Conservation (phyloP, 129 eudicot species). For the Flaveria trinervia region DNA sequence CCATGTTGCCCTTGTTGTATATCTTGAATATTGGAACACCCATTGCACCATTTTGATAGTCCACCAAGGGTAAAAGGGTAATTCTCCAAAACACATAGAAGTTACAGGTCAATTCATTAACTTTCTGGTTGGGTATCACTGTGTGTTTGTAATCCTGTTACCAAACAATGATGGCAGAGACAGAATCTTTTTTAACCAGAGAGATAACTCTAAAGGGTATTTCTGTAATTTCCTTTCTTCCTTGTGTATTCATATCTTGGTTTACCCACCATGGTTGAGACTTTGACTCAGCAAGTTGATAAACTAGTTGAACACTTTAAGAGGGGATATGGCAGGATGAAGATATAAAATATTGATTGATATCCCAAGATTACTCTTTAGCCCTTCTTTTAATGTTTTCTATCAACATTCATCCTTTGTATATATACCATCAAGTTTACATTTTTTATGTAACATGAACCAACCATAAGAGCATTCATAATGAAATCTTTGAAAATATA, state of each 20-base stretch:
- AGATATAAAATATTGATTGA: no score
- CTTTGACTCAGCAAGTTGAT: background rate
- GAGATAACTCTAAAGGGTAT: background rate
- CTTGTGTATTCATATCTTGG: background rate
- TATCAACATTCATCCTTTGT: no score
- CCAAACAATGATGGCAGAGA: conserved; percentile 7
- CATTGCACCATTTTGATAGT: background rate
- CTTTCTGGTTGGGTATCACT: conserved; percentile 21
- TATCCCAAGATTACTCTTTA: no score
- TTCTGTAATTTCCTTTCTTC: background rate
- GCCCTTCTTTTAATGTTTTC: no score
- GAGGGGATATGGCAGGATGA: background rate
- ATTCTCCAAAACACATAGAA: background rate
- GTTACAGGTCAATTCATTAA: conserved; percentile 27
- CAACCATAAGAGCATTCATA: no score
- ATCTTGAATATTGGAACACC: background rate
- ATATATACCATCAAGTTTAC: no score
- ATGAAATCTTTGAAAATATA: no score
- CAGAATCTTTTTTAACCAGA: background rate
- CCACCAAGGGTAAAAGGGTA: conserved; percentile 26
- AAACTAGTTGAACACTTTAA: background rate
- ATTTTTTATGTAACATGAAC: no score
- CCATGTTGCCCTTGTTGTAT: conserved; percentile 15
- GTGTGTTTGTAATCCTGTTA: conserved; percentile 4
- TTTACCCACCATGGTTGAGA: background rate